A percentile compares a stretch with the other conserved stretches of the same genome.
These are phyloP conservation scores for Neoconidiobolus thromboides DNA, from an alignment of 371 early-diverging fungal genomes.

Conservation along the genomic window DNA sequence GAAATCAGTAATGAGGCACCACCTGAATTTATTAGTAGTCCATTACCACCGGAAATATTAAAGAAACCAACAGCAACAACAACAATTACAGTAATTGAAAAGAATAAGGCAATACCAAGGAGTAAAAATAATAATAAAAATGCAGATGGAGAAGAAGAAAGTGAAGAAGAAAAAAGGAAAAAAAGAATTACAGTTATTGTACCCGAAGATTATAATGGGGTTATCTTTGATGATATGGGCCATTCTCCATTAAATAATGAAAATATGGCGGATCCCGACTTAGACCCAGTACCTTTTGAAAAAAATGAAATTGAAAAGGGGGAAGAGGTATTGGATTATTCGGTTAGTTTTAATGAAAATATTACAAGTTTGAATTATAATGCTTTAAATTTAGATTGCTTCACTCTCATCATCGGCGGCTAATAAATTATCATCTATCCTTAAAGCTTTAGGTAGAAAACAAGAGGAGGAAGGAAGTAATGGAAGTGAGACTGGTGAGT, in stretches of 20 bases:
- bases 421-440: background rate
- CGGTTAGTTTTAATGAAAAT: background rate
- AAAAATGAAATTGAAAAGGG: background rate
- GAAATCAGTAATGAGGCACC: background rate
- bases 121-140: background rate
- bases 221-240: slow-evolving; percentile 1
- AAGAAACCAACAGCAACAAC: slow-evolving; percentile 2
- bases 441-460: slow-evolving; percentile 3
- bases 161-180: slow-evolving; percentile 4
- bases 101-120: background rate
- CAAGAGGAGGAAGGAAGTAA: background rate
- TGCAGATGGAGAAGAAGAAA: background rate
- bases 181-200: slow-evolving; percentile 5
- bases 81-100: background rate
- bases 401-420: background rate
- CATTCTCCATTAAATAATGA: background rate
- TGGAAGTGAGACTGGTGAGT: background rate
- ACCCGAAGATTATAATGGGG: background rate
- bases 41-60: background rate
- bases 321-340: background rate
- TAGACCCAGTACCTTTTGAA: background rate
- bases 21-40: background rate
- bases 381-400: background rate
- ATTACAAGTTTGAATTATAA: background rate
- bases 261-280: background rate